A percentile compares a stretch with the other conserved stretches of the same genome.
phyloP scores from a whole-genome alignment of 169 alveolate genomes.

The Cytauxzoon felis region DNA sequence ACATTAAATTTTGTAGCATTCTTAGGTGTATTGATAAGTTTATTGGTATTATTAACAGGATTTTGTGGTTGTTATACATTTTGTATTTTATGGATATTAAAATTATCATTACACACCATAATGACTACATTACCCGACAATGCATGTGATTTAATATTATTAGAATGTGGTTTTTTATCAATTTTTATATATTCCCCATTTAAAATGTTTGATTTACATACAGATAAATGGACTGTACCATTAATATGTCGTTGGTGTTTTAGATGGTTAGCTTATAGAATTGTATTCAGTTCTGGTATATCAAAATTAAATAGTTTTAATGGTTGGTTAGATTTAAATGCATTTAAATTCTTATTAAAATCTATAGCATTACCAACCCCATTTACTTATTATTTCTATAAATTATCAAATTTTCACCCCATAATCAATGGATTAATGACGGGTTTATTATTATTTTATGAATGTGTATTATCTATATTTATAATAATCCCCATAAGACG shows the following conservation, averaged over 20 bases:
- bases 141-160: slow-evolving; percentile 39
- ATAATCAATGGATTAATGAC: slow-evolving; percentile 1
- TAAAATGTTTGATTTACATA: slow-evolving; percentile 13
- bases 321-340: neutral
- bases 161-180: slow-evolving; percentile 52
- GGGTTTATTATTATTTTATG: slow-evolving; percentile 12
- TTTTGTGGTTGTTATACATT: slow-evolving; percentile 19
- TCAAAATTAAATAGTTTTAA: slow-evolving; percentile 12
- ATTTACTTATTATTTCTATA: neutral
- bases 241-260: slow-evolving; percentile 30
- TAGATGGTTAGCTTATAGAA: slow-evolving; percentile 31
- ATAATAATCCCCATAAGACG: slow-evolving; percentile 22
- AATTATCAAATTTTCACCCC: neutral
- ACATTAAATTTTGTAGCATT: slow-evolving; percentile 23
- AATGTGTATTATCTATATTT: slow-evolving; percentile 32
- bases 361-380: slow-evolving; percentile 50
- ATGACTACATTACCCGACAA: slow-evolving; percentile 19
- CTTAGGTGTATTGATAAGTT: slow-evolving; percentile 20
- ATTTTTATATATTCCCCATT: slow-evolving; percentile 49
- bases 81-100: slow-evolving; percentile 21
- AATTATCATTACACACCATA: slow-evolving; percentile 24
- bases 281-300: slow-evolving; percentile 39
- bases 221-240: slow-evolving; percentile 34
- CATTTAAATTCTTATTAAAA: slow-evolving; percentile 14
- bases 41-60: slow-evolving; percentile 33